Evolutionary conservation across 176 grass and related monocot species (phyloP).

Genomic region (Triticum aestivum): IWGSC_CS_RefSeq_v2.1 NC_057803.1:2789166-2789665

Average conservation of each 20-base stretch:
- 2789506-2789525: conserved; percentile 76
- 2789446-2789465: conserved; percentile 66
- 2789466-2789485: conserved; percentile 86
- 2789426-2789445: conserved; percentile 83
- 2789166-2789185: neutral
- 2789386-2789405: conserved; percentile 64
- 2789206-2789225: neutral
- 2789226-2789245: neutral
- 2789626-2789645: conserved; percentile 78
- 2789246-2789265: conserved; percentile 9
- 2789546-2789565: conserved; percentile 82
- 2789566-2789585: conserved; percentile 94
- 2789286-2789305: neutral
- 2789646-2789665: conserved; percentile 62
- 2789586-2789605: conserved; percentile 82
- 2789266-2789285: conserved; percentile 9
- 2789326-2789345: conserved; percentile 90
- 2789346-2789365: conserved; percentile 82
- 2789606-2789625: conserved; percentile 73
- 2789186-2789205: neutral
- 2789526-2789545: conserved; percentile 63
- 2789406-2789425: conserved; percentile 67
- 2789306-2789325: conserved; percentile 58
- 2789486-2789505: conserved; percentile 72
- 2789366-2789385: conserved; percentile 62